phyloP scores from a whole-genome alignment of 345 rosid species.

The Salix arbutifolia region DNA sequence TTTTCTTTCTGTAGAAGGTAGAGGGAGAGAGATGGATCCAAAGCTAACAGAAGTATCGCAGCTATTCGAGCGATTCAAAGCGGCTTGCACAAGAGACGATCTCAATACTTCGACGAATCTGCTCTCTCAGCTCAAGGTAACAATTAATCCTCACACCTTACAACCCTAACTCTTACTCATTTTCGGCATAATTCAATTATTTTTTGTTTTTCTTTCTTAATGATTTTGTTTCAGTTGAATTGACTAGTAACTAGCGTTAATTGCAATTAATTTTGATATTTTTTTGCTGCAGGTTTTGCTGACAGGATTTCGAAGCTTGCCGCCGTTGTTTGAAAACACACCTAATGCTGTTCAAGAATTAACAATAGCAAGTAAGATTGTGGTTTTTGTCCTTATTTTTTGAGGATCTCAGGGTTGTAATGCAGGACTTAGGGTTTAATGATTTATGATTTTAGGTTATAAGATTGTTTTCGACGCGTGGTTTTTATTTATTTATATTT shows the following conservation, averaged over 20 bases:
- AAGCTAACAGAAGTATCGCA: slow-evolving; percentile 74
- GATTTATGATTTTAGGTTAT: background rate
- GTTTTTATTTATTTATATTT: background rate
- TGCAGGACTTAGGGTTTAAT: background rate
- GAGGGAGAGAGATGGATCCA: slow-evolving; percentile 63
- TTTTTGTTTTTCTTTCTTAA: background rate
- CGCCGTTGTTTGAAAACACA: slow-evolving; percentile 77
- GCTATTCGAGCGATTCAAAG: slow-evolving; percentile 82
- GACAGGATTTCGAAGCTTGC: slow-evolving; percentile 72
- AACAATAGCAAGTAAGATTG: slow-evolving; percentile 64
- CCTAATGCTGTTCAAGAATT: slow-evolving; percentile 64
- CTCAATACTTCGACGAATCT: slow-evolving; percentile 42
- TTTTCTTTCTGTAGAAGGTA: slow-evolving; percentile 45
- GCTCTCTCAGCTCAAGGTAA: slow-evolving; percentile 86
- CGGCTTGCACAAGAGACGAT: slow-evolving; percentile 70
- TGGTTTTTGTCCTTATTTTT: background rate
- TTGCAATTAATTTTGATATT: background rate
- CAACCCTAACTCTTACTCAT: slow-evolving; percentile 31
- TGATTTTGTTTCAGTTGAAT: background rate
- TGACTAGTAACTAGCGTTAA: background rate
- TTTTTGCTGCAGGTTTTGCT: slow-evolving; percentile 58
- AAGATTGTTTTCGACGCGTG: background rate
- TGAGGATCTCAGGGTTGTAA: background rate
- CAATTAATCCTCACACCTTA: background rate
- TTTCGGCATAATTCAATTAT: background rate